Evolutionary conservation across 2,329 filamentous ascomycete genomes (phyloP), one percentile per base, ranked within the genome.

Genomic region (Talaromyces sp.): DNA sequence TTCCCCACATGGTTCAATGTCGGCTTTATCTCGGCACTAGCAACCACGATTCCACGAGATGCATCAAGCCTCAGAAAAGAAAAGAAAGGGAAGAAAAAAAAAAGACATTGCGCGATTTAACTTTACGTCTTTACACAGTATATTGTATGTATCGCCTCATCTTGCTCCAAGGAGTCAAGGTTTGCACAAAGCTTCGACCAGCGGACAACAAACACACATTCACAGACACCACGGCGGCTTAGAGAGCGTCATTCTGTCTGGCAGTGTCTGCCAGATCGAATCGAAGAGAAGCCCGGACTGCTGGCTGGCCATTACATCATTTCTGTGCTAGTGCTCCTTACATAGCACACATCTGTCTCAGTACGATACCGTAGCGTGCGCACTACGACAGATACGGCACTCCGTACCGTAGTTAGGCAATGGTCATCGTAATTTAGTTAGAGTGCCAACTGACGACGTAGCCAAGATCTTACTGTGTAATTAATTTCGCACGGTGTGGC

Each of bases 291-390:
- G 24, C 27, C 27, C 41, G 39, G 56, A 45, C 41, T 43, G 16
- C 22, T 41, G 57, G 41, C 24, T 35, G 24, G 43, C 41, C 27
- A 60, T 60, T 60, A 60, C 58, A 60, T 60, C 58, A 60, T 48
- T 35, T 16, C 41, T 43, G 24, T 47, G 39, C 27, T 22, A n/a
- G n/a, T 47, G n/a, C 45, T 14, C 27, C 35, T 37, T 37, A 1
- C 35, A 37, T 31, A 3, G 47, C 10, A 16, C 47, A 27, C 47
- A 47, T 47, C 45, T 48, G 31, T 37, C 16, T 35, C 27, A 35
- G 11, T 14, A 37, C 33, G n/a, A 56, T 56, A 56, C 31, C 27
- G 48, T 33, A 14, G 47, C 27, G 16, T 11, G 2, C 16, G 16
- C 31, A 39, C 52, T 37, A 56, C 31, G 31, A 37, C 52, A 14